phyloP scores from a whole-genome alignment of 1,284 basidiomycete species.

The Sporisorium graminicola region DNA sequence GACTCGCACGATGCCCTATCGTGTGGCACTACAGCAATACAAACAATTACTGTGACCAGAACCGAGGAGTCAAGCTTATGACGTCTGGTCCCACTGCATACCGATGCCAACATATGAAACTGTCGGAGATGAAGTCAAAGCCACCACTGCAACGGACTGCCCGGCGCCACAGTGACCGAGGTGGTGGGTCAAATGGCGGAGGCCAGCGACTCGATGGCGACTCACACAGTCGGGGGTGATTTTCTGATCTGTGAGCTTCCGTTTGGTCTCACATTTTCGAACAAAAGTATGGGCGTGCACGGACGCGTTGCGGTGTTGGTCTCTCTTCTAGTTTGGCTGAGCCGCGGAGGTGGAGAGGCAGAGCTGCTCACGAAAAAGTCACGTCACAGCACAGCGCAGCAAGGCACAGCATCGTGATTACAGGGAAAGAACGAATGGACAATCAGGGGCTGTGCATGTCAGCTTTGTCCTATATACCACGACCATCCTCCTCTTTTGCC shows the following conservation, averaged over 20 bases:
- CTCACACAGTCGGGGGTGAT: not conserved
- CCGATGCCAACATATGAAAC: no score
- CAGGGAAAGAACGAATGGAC: not conserved
- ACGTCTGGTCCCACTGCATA: no score
- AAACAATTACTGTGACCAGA: no score
- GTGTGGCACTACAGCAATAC: no score
- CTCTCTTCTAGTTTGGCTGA: constrained; percentile 9
- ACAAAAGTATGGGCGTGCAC: not conserved
- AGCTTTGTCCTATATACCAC: not conserved
- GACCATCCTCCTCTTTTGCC: constrained; percentile 1
- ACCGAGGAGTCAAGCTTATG: no score
- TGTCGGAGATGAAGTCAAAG: no score
- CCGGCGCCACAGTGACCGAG: not conserved
- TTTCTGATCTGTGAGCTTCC: not conserved
- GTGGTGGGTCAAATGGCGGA: not conserved
- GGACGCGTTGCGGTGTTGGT: constrained; percentile 6
- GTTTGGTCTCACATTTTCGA: not conserved
- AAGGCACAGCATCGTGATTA: not conserved
- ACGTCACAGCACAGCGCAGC: not conserved
- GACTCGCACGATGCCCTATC: no score
- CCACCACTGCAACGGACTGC: not conserved
- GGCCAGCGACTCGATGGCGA: constrained; percentile 11
- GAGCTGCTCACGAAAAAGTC: not conserved
- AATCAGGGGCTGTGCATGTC: constrained; percentile 8
- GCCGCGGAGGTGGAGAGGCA: not conserved